Conservation (phyloP, 1,284 basidiomycete species). For the Trichosporon asahii region DNA sequence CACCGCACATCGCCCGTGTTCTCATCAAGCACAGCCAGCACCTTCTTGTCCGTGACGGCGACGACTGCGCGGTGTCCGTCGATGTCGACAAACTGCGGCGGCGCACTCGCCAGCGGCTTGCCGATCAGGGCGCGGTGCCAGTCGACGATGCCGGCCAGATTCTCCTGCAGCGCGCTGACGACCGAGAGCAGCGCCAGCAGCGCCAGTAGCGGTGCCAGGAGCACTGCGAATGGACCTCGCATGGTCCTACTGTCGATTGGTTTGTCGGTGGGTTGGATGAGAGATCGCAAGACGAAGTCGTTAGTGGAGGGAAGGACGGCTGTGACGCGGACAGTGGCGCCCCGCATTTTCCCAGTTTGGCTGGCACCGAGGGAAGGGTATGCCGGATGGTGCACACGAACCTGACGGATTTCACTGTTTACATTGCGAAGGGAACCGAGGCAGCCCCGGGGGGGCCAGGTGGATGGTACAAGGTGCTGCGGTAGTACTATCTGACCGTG, state of each 20-base stretch:
- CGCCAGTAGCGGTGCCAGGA: background rate
- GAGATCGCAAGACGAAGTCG: background rate
- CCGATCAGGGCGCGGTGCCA: constrained; percentile 78
- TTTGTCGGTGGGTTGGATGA: background rate
- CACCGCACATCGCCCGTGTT: constrained; percentile 60
- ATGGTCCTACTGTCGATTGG: background rate
- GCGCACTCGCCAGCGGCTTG: constrained; percentile 57
- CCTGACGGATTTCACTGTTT: no score
- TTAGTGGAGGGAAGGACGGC: background rate
- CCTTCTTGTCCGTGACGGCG: constrained; percentile 69
- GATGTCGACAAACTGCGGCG: constrained; percentile 43
- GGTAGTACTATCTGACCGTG: no score
- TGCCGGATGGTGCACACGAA: no score
- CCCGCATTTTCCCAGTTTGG: background rate
- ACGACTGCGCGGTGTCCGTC: constrained; percentile 43
- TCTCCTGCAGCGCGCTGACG: constrained; percentile 32
- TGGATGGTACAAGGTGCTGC: no score
- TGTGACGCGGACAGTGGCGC: constrained; percentile 5
- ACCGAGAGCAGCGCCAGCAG: constrained; percentile 15
- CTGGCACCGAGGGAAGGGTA: background rate
- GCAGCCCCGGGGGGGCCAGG: no score
- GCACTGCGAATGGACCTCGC: background rate
- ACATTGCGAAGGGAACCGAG: no score
- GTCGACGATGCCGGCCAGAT: constrained; percentile 70
- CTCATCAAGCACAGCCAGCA: constrained; percentile 69